phyloP scores from a whole-genome alignment of 768 basidiomycete genomes.

The Rhizopogon rudus region DNA sequence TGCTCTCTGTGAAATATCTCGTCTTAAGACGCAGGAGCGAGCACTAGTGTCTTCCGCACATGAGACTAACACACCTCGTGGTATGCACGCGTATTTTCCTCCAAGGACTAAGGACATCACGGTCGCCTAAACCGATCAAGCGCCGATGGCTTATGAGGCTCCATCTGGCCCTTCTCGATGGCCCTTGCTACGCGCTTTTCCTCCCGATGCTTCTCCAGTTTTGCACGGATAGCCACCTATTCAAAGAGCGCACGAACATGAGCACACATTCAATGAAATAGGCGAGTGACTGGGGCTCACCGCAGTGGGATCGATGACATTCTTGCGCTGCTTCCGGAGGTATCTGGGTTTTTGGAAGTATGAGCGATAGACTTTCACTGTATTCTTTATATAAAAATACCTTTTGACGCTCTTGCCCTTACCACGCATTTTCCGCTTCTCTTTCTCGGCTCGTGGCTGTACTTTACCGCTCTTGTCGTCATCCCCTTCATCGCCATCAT shows the following conservation, averaged over 20 bases:
- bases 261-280: neutral
- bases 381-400: conserved; percentile 20
- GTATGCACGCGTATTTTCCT: neutral
- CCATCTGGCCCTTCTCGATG: conserved; percentile 27
- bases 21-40: no score
- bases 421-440: conserved; percentile 82
- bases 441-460: conserved; percentile 27
- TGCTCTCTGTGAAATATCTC: no score
- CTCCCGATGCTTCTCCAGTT: conserved; percentile 55
- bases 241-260: neutral
- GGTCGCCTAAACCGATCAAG: conserved; percentile 29
- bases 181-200: conserved; percentile 33
- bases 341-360: conserved; percentile 33
- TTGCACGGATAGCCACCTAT: conserved; percentile 60
- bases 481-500: conserved; percentile 26
- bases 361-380: neutral
- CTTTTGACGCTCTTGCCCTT: conserved; percentile 84
- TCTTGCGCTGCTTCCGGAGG: conserved; percentile 89
- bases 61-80: no score
- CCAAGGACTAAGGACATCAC: conserved; percentile 6
- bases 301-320: conserved; percentile 82
- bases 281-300: conserved; percentile 33
- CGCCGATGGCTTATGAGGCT: conserved; percentile 27
- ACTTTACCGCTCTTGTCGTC: conserved; percentile 27
- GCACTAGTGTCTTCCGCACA: no score